A percentile compares a stretch with the other conserved stretches of the same genome.
Conservation (phyloP, 2,329 filamentous ascomycete species). For the Trichoderma sp. region DNA sequence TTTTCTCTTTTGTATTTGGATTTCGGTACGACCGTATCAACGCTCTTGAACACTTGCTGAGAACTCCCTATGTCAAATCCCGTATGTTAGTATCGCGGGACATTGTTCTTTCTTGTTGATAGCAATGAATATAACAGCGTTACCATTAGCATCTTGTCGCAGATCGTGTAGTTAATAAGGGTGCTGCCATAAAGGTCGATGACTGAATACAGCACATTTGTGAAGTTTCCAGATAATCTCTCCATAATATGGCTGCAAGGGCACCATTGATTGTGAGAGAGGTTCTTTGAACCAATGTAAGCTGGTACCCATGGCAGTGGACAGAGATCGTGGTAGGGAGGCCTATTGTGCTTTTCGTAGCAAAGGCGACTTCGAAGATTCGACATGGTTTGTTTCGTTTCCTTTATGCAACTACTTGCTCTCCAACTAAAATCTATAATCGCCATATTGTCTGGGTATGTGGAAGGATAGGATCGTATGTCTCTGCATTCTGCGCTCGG, state of each 20-base stretch:
- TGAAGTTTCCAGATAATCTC: background rate
- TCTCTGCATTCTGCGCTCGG: background rate
- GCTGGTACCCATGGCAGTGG: too few species aligned
- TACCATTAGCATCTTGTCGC: background rate
- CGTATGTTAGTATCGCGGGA: background rate
- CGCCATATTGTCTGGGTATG: background rate
- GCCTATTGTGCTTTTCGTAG: background rate
- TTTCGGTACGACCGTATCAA: background rate
- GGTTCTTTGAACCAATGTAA: background rate
- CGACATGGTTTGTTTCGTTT: background rate
- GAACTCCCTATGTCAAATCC: background rate
- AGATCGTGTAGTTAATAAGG: background rate
- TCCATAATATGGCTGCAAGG: background rate
- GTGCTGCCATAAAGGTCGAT: too few species aligned
- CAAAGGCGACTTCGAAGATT: background rate
- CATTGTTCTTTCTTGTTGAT: background rate
- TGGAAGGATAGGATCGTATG: background rate
- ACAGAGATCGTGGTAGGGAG: too few species aligned
- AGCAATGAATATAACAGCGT: background rate
- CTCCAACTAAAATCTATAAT: background rate
- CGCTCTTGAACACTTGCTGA: background rate
- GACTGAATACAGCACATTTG: background rate
- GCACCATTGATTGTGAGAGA: background rate
- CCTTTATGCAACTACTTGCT: background rate
- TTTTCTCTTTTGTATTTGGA: background rate